Evolutionary conservation across 163 green algal genomes (phyloP), one percentile per base, ranked within the genome.

Genomic region (Prototheca wickerhamii): DNA sequence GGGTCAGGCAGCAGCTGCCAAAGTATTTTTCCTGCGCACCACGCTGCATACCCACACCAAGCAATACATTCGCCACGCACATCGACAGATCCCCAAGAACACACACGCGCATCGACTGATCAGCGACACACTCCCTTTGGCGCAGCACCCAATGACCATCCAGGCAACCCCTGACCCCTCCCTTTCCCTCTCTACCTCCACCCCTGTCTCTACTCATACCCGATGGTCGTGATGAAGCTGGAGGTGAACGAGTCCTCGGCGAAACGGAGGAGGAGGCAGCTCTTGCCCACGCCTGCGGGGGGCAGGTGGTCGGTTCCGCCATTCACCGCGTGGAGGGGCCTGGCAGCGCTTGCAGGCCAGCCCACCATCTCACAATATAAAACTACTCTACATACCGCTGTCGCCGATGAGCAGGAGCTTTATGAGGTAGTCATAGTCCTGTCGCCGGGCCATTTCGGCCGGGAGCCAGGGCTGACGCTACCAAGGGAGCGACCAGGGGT

Each of bases 381-480:
- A 63, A 44, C 23, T 10, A 4, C n/a, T 25, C 26, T 15, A 65
- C 85, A 43, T 58, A 96, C 91, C 92, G 61, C 84, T 95, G 67
- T 99, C 93, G 0, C 93, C 93, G 56, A 99, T 96, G 0, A 99
- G 75, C 57, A 99, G 77, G 21, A 99, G 79, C 70, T 98, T 98
- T 63, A 98, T 91, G 0, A 97, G 76, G 51, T 91, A 87, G 68
- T 98, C 91, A 71, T 92, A 97, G 58, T 95, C 90, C 49, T 84
- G 72, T 4, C 55, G 18, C 32, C 55, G 21, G 8, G 55, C 55
- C 55, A 61, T 61, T n/a, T n/a, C n/a, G n/a, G n/a, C n/a, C n/a
- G n/a, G n/a, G n/a, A n/a, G n/a, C n/a, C n/a, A n/a, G n/a, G n/a
- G n/a, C n/a, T n/a, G n/a, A n/a, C n/a, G n/a, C n/a, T n/a, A n/a